phyloP scores from a whole-genome alignment of 192 early-diverging fungal species.

The Mortierella antarctica region DNA sequence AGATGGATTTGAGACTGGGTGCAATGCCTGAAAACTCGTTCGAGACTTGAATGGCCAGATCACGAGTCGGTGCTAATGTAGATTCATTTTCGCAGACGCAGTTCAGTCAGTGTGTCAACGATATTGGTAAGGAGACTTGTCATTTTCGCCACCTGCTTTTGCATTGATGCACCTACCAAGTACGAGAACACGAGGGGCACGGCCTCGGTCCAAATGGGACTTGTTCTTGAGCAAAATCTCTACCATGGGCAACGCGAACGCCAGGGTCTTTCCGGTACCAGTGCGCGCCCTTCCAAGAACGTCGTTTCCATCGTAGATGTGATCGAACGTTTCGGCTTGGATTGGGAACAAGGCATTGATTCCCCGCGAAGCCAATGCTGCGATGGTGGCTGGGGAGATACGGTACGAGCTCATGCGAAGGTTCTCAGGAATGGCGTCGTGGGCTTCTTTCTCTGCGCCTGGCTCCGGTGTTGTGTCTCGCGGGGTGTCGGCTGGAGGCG shows the following conservation, averaged over 20 bases:
- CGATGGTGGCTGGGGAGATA: constrained; percentile 73
- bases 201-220: constrained; percentile 43
- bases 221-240: constrained; percentile 65
- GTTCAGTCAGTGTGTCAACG: neutral
- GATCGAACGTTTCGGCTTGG: constrained; percentile 87
- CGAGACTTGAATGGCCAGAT: constrained; percentile 90
- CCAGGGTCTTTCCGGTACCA: constrained; percentile 85
- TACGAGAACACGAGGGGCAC: constrained; percentile 64
- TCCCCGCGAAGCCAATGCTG: constrained; percentile 73
- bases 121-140: neutral
- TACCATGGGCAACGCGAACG: constrained; percentile 81
- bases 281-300: constrained; percentile 77
- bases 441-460: constrained; percentile 17
- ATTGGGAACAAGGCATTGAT: constrained; percentile 92
- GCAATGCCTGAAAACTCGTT: constrained; percentile 80
- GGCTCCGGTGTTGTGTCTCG: constrained; percentile 49
- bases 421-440: constrained; percentile 66
- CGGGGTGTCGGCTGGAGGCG: constrained; percentile 34
- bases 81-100: neutral
- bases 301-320: constrained; percentile 80
- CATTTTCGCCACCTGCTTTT: neutral
- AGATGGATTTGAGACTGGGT: constrained; percentile 70
- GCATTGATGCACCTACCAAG: constrained; percentile 45
- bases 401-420: constrained; percentile 68
- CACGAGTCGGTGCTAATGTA: constrained; percentile 79